These are phyloP conservation scores for Porogramme epimiltina DNA, from an alignment of 1,284 basidiomycete genomes.

Conservation along the genomic window DNA sequence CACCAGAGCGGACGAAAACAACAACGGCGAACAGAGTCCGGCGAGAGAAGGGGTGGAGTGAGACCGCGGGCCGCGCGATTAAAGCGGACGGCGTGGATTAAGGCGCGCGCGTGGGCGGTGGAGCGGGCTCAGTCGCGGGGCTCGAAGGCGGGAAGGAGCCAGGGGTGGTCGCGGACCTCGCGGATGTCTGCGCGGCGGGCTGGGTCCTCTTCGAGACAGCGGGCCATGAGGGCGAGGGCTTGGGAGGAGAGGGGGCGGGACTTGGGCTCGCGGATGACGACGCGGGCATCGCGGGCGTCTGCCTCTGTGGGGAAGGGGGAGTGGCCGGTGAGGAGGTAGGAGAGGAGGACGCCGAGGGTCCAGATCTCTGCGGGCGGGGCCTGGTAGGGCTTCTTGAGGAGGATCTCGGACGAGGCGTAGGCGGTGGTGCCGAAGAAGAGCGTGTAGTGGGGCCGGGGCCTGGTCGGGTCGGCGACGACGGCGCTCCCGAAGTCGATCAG, in stretches of 20 bases:
- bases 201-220: constrained; percentile 78
- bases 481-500: constrained; percentile 94
- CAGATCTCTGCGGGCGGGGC: constrained; percentile 87
- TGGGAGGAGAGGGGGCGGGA: constrained; percentile 21
- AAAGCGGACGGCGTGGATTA: not conserved
- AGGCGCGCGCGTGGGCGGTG: not conserved
- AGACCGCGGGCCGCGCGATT: not conserved
- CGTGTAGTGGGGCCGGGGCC: constrained; percentile 69
- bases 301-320: constrained; percentile 81
- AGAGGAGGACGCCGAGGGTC: constrained; percentile 89
- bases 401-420: constrained; percentile 81
- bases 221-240: constrained; percentile 53
- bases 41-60: not conserved
- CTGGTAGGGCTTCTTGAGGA: constrained; percentile 72
- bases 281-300: constrained; percentile 57
- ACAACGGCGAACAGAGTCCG: not conserved
- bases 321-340: constrained; percentile 83
- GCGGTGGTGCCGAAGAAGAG: constrained; percentile 83
- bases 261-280: constrained; percentile 34
- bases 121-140: constrained; percentile 17
- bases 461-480: constrained; percentile 68
- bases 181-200: constrained; percentile 65
- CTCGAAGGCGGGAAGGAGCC: constrained; percentile 53
- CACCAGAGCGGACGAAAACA: constrained; percentile 5
- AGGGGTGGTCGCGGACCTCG: constrained; percentile 76